Evolutionary conservation across 2,329 filamentous ascomycete genomes (phyloP), one percentile per base, ranked within the genome.

Genomic region (Ceratocystis eucalypticola): DNA sequence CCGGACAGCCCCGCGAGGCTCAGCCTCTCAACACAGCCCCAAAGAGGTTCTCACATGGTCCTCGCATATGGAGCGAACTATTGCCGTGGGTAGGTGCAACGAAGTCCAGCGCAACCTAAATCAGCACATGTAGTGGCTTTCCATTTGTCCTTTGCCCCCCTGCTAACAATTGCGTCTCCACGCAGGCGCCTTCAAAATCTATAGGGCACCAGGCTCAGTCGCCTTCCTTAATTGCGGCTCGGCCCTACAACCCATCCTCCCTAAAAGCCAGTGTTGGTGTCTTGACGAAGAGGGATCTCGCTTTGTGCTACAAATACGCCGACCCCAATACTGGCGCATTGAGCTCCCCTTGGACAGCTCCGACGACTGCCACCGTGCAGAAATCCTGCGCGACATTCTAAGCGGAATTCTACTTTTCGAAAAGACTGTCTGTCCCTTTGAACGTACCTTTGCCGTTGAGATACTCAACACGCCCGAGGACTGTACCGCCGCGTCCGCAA

Each of bases 261-360:
- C 89, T 28, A 90, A 90, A 74, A 95, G 91, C 67, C 91, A 96
- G 75, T 95, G 89, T 73, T 96, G 92, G 92, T 95, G 89, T 74
- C 88, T 96, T 41, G 89, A 95, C 74, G 88, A 90, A 67, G 82
- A 86, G 66, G 88, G 88, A 50, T 91, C 80, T 74, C 83, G 87
- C 71, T 96, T 96, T 71, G 88, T 96, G n/a, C 77, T 96, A 68
- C 88, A 92, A 70, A 90, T 95, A 70, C 82, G 91, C 25, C 84
- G 87, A 57, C 87, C 92, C 37, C 87, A 88, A 55, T 96, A 94
- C 74, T 96, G 94, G 82, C 86, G 92, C 69, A 94, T 96, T 71
- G 92, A 96, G 73, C 77, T 96, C 5, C 89, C 91, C 0, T 70
- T 73, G 65, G 71, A 76, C 44, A 68, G 65, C 22, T 77, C 82